Evolutionary conservation across 768 basidiomycete species (phyloP).

Genomic region (Panus rudis): DNA sequence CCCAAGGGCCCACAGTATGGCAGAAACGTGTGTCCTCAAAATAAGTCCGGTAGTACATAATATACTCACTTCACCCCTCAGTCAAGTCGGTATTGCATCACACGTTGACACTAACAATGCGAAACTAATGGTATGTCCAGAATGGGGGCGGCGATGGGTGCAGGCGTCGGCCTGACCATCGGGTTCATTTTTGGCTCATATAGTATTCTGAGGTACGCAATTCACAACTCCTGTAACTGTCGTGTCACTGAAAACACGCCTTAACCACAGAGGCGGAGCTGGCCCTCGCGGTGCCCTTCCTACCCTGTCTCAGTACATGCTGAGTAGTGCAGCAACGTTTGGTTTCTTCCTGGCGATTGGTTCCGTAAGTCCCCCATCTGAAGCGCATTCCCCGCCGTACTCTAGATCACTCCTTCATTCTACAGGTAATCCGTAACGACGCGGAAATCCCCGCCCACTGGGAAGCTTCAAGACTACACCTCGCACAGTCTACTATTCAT

Average conservation of each 20-base stretch:
- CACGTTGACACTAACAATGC: background rate
- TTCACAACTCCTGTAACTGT: background rate
- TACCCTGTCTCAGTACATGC: slow-evolving; percentile 97
- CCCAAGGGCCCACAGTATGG: slow-evolving; percentile 59
- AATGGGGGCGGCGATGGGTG: slow-evolving; percentile 91
- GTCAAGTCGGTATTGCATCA: slow-evolving; percentile 21
- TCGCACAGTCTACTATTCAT: slow-evolving; percentile 48
- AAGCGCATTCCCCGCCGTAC: background rate
- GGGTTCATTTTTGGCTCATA: slow-evolving; percentile 96
- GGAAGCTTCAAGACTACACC: slow-evolving; percentile 56
- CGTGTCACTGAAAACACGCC: background rate
- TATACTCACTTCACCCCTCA: slow-evolving; percentile 3
- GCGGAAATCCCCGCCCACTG: slow-evolving; percentile 48
- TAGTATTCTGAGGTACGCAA: slow-evolving; percentile 76
- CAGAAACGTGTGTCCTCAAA: slow-evolving; percentile 60
- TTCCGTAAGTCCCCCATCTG: slow-evolving; percentile 48
- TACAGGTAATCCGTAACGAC: slow-evolving; percentile 87
- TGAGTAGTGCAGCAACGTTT: slow-evolving; percentile 95
- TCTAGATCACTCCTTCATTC: background rate
- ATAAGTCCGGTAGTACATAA: background rate
- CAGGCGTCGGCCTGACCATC: slow-evolving; percentile 91
- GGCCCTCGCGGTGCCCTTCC: slow-evolving; percentile 87
- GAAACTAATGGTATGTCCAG: slow-evolving; percentile 31
- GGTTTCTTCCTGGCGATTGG: slow-evolving; percentile 95
- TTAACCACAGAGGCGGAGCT: slow-evolving; percentile 61